Conservation (phyloP, 2,329 filamentous ascomycete species). For the Teratosphaeria epicoccoides region DNA sequence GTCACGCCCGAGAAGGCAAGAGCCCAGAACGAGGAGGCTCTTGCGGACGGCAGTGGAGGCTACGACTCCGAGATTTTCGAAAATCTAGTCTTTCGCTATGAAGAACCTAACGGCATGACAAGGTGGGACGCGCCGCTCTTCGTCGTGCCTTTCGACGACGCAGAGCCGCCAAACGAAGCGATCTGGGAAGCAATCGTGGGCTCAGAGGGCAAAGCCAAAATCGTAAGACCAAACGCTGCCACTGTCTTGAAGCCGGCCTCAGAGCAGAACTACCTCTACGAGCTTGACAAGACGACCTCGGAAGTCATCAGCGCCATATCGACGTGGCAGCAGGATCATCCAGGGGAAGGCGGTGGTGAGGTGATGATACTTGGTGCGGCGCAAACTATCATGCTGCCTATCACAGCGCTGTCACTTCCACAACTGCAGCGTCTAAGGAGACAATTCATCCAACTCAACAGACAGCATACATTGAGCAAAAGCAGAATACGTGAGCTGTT, state of each 20-base stretch:
- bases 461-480: constrained; percentile 45
- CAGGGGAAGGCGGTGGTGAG: constrained; percentile 49
- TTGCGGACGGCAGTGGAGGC: constrained; percentile 16
- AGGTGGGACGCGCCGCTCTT: constrained; percentile 79
- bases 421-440: constrained; percentile 67
- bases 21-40: constrained; percentile 48
- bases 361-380: constrained; percentile 45
- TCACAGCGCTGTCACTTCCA: constrained; percentile 53
- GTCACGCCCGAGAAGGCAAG: constrained; percentile 46
- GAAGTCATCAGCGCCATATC: constrained; percentile 61
- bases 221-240: constrained; percentile 62
- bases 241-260: constrained; percentile 57
- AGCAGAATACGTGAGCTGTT: constrained; percentile 29
- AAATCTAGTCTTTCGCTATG: constrained; percentile 70
- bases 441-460: constrained; percentile 66
- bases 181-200: constrained; percentile 64
- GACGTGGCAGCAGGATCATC: constrained; percentile 55
- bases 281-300: constrained; percentile 68
- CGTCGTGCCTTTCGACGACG: constrained; percentile 66
- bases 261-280: constrained; percentile 63
- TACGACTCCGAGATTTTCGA: constrained; percentile 59
- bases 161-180: constrained; percentile 52
- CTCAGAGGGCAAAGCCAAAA: constrained; percentile 51
- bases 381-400: constrained; percentile 54
- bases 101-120: constrained; percentile 77